Percentiles rank a stretch among this genome's conserved stretches.
Evolutionary conservation across 106 monocot species (phyloP).

Genomic region (Dendrobium officinale): DNA sequence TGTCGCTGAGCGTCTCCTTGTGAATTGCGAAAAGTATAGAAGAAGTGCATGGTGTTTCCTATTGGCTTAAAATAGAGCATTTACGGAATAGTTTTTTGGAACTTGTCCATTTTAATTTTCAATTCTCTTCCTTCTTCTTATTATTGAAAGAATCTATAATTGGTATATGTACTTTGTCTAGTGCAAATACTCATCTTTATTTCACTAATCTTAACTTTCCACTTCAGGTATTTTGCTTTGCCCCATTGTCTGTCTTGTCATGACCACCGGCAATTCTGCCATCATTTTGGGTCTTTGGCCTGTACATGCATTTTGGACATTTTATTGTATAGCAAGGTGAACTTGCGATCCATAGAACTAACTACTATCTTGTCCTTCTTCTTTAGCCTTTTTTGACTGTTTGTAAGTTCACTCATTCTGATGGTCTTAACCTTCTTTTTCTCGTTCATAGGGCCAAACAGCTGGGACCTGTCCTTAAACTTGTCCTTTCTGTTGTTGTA

Average conservation of each 20-base stretch:
- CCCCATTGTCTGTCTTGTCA: conserved; percentile 64
- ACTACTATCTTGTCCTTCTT: neutral
- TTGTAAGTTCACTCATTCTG: neutral
- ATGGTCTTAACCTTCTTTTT: conserved; percentile 11
- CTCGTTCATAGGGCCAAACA: conserved; percentile 62
- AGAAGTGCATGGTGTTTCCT: neutral
- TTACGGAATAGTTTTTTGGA: neutral
- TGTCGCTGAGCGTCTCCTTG: neutral
- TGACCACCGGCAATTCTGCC: conserved; percentile 70
- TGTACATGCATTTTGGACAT: conserved; percentile 73
- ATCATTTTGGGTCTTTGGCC: conserved; percentile 90
- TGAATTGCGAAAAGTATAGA: neutral
- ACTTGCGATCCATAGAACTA: neutral
- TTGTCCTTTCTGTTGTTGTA: conserved; percentile 36
- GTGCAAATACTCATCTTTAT: neutral
- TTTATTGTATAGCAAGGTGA: conserved; percentile 75
- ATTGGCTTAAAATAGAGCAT: neutral
- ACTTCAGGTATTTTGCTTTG: conserved; percentile 59
- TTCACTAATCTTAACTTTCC: neutral
- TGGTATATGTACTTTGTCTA: neutral
- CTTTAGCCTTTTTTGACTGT: conserved; percentile 1
- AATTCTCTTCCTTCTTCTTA: neutral
- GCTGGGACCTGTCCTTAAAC: conserved; percentile 72
- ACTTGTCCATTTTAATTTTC: neutral
- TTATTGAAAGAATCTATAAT: neutral